Evolutionary conservation across 2,329 filamentous ascomycete genomes (phyloP).

Genomic region (Aureobasidium namibiae): DNA sequence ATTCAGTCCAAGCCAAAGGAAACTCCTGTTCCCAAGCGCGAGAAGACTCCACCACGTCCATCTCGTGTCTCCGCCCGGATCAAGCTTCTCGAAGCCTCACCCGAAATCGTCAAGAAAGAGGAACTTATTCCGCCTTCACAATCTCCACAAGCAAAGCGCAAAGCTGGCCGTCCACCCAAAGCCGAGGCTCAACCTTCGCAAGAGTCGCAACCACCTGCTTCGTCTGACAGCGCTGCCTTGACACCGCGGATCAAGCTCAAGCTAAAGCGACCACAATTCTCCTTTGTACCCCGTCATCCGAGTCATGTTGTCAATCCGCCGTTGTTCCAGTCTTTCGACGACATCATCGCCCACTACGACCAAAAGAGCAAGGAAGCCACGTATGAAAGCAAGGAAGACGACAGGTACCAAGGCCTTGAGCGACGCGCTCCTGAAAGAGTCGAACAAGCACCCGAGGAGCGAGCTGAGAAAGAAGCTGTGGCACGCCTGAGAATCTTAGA

Average conservation of each 20-base stretch:
- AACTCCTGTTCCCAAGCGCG: background rate
- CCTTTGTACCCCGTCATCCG: conserved; percentile 23
- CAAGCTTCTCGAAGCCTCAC: background rate
- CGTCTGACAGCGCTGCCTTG: background rate
- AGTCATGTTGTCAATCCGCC: conserved; percentile 24
- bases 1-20: background rate
- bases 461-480: conserved; percentile 57
- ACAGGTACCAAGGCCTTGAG: conserved; percentile 27
- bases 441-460: conserved; percentile 35
- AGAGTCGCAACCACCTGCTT: background rate
- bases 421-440: conserved; percentile 43
- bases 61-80: conserved; percentile 5
- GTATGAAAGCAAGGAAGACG: conserved; percentile 37
- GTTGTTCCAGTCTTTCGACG: conserved; percentile 21
- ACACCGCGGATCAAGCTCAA: conserved; percentile 9
- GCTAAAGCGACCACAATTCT: conserved; percentile 6
- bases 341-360: conserved; percentile 26
- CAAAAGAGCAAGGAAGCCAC: conserved; percentile 26
- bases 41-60: conserved; percentile 4
- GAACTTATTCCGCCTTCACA: background rate
- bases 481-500: conserved; percentile 62
- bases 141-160: conserved; percentile 9
- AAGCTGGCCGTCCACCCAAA: conserved; percentile 6
- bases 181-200: background rate
- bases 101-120: background rate